These are phyloP conservation scores for Leccinum subfulvum DNA, from an alignment of 1,284 basidiomycete genomes.

Conservation along the genomic window DNA sequence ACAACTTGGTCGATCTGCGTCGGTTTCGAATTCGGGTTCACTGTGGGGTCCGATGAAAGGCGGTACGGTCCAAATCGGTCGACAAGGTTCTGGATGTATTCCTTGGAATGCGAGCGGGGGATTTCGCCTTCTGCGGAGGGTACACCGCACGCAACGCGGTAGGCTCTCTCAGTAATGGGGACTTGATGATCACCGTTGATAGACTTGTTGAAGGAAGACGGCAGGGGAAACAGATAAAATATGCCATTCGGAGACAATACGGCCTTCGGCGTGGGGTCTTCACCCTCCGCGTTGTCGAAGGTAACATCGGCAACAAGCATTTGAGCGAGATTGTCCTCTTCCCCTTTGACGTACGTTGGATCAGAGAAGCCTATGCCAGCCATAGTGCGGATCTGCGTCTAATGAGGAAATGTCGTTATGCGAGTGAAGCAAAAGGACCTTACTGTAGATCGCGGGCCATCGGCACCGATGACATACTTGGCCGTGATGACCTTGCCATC, in stretches of 20 bases:
- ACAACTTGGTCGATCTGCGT: constrained; percentile 11
- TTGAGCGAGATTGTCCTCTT: constrained; percentile 16
- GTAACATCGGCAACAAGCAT: constrained; percentile 15
- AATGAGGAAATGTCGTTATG: background rate
- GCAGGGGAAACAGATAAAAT: constrained; percentile 16
- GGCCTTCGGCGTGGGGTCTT: background rate
- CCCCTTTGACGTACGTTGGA: constrained; percentile 4
- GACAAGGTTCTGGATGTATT: constrained; percentile 38
- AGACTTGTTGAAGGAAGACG: constrained; percentile 30
- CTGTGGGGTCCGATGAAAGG: background rate
- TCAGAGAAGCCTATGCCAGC: constrained; percentile 21
- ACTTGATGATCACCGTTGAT: constrained; percentile 7
- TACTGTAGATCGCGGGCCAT: constrained; percentile 41
- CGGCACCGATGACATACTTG: constrained; percentile 33
- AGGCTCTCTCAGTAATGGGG: constrained; percentile 17
- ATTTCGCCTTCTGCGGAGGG: no score
- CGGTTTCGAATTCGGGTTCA: background rate
- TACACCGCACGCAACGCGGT: constrained; percentile 37
- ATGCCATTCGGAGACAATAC: constrained; percentile 21
- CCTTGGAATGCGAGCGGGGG: background rate
- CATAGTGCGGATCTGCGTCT: constrained; percentile 19
- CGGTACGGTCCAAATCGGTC: constrained; percentile 23
- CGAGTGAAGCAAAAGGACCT: constrained; percentile 24
- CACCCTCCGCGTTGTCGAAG: background rate
- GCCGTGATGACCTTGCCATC: constrained; percentile 45